Evolutionary conservation across 805 yeast genomes (phyloP), one percentile per base, ranked within the genome.

Genomic region (Lachancea meyersii): DNA sequence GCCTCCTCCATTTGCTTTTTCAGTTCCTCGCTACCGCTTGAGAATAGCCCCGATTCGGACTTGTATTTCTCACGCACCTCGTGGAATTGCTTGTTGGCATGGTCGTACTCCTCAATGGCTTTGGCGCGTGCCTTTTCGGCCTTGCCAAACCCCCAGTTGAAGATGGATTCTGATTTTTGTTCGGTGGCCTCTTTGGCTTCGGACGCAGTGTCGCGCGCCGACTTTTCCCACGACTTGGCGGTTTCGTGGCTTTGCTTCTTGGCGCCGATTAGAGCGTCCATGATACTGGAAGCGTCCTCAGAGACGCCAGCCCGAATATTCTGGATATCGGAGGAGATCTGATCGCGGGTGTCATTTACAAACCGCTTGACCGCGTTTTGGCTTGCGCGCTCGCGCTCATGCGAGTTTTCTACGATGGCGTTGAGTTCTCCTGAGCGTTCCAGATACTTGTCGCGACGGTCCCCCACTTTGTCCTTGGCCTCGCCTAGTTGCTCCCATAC

Each of bases 41-140:
- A 52, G 36, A 52, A 52, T 7, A 52, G 32, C 10, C 54, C 53
- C 38, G 49, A 49, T 43, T 40, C 47, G 13, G 47, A 42, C 34
- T 41, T 42, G 39, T 36, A 47, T 36, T 38, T 34, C 11, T 51
- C 52, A 34, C 45, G 19, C 5, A 58, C 41, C 14, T 49, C 54
- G 34, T 54, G 46, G 40, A 48, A 57, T 24, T 51, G 54, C 45
- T 57, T 54, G 45, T 56, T 57, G 16, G 58, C 57, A 24, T 43
- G 44, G 39, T 59, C 64, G 41, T 46, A 58, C 39, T 59, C 58
- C 5, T 55, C 52, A 19, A 60, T 54, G 13, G 63, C 63, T 19
- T 49, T 47, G 1, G 62, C 64, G 35, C 52, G 57, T 10, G 54
- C 52, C 17, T 48, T 48, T 30, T 60, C 65, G 5, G 58, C 59